Conservation (phyloP, 1,139 yeast species). For the Eremothecium cymbalariae region DNA sequence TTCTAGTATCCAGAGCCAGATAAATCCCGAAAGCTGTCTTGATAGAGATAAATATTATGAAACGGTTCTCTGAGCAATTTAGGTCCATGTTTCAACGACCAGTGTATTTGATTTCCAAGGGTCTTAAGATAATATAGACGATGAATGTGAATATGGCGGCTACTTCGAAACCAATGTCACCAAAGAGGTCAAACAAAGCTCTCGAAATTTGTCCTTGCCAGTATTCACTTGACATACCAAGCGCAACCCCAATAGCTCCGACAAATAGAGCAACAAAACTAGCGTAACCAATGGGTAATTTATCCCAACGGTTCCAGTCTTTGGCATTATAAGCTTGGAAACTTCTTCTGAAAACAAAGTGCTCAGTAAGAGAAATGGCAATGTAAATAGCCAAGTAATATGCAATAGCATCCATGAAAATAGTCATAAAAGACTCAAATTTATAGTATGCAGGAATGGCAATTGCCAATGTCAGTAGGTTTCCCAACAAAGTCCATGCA, state of each 20-base stretch:
- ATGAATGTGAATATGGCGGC: conserved; percentile 63
- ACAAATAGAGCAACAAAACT: conserved; percentile 70
- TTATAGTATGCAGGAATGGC: conserved; percentile 80
- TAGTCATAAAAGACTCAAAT: conserved; percentile 64
- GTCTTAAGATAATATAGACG: conserved; percentile 53
- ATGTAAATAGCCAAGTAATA: conserved; percentile 86
- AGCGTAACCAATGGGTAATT: conserved; percentile 68
- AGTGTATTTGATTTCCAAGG: conserved; percentile 59
- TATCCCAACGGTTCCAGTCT: conserved; percentile 47
- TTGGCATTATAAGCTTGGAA: conserved; percentile 54
- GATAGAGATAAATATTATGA: neutral
- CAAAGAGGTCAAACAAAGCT: conserved; percentile 54
- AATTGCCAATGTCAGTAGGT: conserved; percentile 70
- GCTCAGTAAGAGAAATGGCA: conserved; percentile 66
- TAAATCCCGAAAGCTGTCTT: conserved; percentile 1
- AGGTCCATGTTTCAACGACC: conserved; percentile 34
- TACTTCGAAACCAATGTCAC: conserved; percentile 83
- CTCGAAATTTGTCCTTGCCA: conserved; percentile 62
- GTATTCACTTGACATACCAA: conserved; percentile 86
- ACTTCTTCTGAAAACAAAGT: conserved; percentile 56
- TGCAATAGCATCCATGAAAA: conserved; percentile 84
- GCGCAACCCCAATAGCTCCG: conserved; percentile 77
- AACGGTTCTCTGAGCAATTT: neutral
- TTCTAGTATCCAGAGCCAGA: neutral
- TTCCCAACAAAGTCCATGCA: conserved; percentile 71